phyloP scores from a whole-genome alignment of 2,329 filamentous ascomycete genomes.

The Alternaria sp. region DNA sequence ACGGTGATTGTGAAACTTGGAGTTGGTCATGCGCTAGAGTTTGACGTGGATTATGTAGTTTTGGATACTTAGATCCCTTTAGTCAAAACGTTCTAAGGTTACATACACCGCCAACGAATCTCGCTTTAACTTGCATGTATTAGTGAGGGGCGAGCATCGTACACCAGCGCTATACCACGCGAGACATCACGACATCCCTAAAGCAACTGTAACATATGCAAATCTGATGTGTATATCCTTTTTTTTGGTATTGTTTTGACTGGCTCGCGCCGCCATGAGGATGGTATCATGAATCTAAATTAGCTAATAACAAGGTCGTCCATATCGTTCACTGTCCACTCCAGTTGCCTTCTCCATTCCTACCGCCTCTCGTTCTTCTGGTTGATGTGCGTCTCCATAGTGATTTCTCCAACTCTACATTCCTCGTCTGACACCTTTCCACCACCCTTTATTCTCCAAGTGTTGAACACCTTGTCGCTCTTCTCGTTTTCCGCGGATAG shows the following conservation, averaged over 20 bases:
- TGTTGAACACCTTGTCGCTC: slow-evolving; percentile 32
- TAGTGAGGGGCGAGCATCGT: background rate
- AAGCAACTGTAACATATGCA: background rate
- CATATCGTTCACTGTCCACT: background rate
- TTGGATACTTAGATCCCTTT: background rate
- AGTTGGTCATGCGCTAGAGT: background rate
- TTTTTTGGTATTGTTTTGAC: background rate
- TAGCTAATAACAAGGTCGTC: background rate
- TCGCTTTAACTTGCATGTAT: background rate
- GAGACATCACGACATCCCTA: background rate
- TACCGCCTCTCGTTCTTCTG: slow-evolving; percentile 23
- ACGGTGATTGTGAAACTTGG: background rate
- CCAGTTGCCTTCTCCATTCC: background rate
- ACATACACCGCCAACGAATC: background rate
- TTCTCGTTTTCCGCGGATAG: slow-evolving; percentile 25
- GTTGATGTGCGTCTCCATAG: slow-evolving; percentile 34
- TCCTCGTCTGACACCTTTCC: slow-evolving; percentile 39
- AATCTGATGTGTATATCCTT: background rate
- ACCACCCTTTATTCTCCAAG: slow-evolving; percentile 38
- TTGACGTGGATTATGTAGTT: background rate
- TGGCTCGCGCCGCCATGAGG: background rate
- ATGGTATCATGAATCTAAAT: slow-evolving; percentile 12
- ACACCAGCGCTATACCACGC: background rate
- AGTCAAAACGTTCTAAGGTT: background rate
- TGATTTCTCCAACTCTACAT: slow-evolving; percentile 28